Evolutionary conservation across 352 stramenopile genomes (phyloP).

Genomic region (Aphanomyces euteiches): DNA sequence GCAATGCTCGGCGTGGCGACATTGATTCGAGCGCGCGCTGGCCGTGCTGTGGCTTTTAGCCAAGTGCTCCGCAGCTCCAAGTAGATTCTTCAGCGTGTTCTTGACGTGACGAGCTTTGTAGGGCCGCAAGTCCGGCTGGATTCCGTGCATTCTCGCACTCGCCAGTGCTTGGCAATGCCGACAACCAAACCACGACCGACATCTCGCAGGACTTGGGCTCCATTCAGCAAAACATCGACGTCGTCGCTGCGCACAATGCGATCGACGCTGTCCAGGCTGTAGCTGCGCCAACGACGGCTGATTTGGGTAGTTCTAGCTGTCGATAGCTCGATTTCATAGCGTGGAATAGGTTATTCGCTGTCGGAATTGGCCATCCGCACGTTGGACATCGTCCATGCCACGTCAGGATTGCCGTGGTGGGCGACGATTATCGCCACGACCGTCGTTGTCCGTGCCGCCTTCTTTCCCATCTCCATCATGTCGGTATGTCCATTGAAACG

Average conservation of each 20-base stretch:
- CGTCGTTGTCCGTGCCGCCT: conserved; percentile 60
- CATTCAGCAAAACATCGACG: conserved; percentile 17
- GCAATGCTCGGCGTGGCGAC: conserved; percentile 21
- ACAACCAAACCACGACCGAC: background rate
- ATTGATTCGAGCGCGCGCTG: background rate
- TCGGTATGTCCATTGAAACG: conserved; percentile 44
- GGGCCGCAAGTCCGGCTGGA: background rate
- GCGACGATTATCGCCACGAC: conserved; percentile 80
- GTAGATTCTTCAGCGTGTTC: background rate
- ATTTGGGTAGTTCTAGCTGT: conserved; percentile 3
- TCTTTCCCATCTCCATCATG: conserved; percentile 75
- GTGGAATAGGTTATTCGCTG: conserved; percentile 42
- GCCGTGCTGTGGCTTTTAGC: background rate
- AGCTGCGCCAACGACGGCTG: background rate
- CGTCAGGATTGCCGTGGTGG: conserved; percentile 84
- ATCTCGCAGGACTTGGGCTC: background rate
- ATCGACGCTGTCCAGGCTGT: conserved; percentile 14
- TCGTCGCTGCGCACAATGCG: conserved; percentile 7
- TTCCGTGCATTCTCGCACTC: background rate
- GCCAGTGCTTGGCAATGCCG: background rate
- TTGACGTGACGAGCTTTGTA: background rate
- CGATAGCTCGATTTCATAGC: background rate
- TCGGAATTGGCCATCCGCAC: conserved; percentile 70
- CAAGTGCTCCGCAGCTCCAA: conserved; percentile 11
- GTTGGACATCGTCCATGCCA: conserved; percentile 70